Evolutionary conservation across 2,329 filamentous ascomycete genomes (phyloP).

Genomic region (Thielaviopsis populi): DNA sequence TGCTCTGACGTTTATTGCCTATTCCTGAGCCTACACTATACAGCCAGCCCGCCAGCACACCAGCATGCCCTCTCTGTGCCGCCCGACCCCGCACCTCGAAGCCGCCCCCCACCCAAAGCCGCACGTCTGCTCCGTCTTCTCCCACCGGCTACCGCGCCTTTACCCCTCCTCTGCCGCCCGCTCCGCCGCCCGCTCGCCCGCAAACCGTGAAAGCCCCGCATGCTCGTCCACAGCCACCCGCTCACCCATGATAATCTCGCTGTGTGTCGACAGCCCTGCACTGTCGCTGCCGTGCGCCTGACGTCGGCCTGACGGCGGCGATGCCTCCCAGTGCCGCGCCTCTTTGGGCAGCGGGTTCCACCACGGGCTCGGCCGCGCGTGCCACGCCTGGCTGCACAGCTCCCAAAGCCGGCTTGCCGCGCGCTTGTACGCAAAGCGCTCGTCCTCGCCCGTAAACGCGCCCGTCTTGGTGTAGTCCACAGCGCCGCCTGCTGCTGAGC

Average conservation of each 20-base stretch:
- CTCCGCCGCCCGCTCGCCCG: conserved; percentile 5
- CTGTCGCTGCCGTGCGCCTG: conserved; percentile 7
- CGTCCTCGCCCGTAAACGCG: conserved; percentile 65
- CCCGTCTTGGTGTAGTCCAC: conserved; percentile 54
- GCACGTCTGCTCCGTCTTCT: too few species aligned
- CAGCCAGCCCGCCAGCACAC: too few species aligned
- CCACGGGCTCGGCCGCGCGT: conserved; percentile 44
- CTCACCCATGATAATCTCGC: conserved; percentile 10
- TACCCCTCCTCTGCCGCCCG: background rate
- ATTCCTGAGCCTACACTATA: too few species aligned
- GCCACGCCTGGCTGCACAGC: conserved; percentile 60
- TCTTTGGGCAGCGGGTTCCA: conserved; percentile 54
- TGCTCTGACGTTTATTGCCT: background rate
- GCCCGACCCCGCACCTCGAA: too few species aligned
- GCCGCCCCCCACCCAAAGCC: too few species aligned
- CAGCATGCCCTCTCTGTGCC: too few species aligned
- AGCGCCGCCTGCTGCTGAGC: conserved; percentile 24
- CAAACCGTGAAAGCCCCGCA: conserved; percentile 14
- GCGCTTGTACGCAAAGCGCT: conserved; percentile 66
- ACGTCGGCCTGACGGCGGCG: conserved; percentile 6
- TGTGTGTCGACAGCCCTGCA: conserved; percentile 9
- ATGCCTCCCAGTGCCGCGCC: conserved; percentile 50
- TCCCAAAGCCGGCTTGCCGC: conserved; percentile 69
- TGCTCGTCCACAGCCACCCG: conserved; percentile 9
- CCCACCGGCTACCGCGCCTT: too few species aligned